These are phyloP conservation scores for Aspergillus luchuensis DNA, from an alignment of 2,329 filamentous ascomycete genomes.

Conservation along the genomic window DNA sequence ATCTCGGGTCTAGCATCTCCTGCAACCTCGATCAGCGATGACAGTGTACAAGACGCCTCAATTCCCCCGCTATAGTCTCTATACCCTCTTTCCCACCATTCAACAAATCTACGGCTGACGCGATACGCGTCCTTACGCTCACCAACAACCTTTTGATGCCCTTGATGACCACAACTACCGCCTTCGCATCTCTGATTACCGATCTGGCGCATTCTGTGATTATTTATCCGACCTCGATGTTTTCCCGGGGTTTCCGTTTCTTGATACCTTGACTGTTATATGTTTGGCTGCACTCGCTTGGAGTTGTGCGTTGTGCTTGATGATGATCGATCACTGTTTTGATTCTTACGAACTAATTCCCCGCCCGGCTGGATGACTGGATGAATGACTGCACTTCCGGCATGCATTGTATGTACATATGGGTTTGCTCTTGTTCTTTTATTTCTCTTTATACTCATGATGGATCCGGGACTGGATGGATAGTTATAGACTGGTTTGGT, in stretches of 20 bases:
- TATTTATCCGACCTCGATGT: background rate
- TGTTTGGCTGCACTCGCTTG: background rate
- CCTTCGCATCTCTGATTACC: conserved; percentile 7
- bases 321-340: conserved; percentile 9
- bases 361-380: conserved; percentile 20
- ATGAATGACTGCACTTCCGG: conserved; percentile 10
- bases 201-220: conserved; percentile 13
- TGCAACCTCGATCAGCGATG: conserved; percentile 39
- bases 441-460: conserved; percentile 16
- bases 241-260: conserved; percentile 2
- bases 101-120: background rate
- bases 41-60: conserved; percentile 30
- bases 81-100: background rate
- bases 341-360: conserved; percentile 21
- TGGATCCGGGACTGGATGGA: conserved; percentile 15
- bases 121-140: background rate
- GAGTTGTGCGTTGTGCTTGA: conserved; percentile 16
- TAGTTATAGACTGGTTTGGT: conserved; percentile 21
- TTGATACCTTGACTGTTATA: conserved; percentile 17
- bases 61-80: conserved; percentile 14
- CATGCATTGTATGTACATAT: conserved; percentile 15
- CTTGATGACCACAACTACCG: conserved; percentile 13
- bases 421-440: conserved; percentile 9
- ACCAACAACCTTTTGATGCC: conserved; percentile 9
- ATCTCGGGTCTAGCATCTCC: conserved; percentile 42